A percentile compares a stretch with the other conserved stretches of the same genome.
phyloP scores from a whole-genome alignment of 192 early-diverging fungal species.

The Coemansia sp. region DNA sequence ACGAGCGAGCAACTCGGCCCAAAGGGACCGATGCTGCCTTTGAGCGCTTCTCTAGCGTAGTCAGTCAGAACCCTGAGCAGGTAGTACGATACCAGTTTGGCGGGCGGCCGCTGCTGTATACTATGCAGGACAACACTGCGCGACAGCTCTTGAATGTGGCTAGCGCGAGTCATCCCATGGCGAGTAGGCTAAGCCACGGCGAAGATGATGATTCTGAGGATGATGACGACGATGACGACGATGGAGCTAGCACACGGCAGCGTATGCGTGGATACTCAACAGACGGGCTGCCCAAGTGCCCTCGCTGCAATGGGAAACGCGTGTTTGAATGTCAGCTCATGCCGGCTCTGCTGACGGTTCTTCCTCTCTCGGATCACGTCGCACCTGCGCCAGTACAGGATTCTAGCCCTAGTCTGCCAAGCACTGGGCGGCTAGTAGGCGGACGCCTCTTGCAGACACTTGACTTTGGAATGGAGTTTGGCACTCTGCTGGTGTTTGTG shows the following conservation, averaged over 20 bases:
- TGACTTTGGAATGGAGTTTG: slow-evolving; percentile 88
- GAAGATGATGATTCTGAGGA: slow-evolving; percentile 24
- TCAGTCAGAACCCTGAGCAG: slow-evolving; percentile 78
- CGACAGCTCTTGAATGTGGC: slow-evolving; percentile 31
- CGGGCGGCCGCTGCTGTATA: slow-evolving; percentile 74
- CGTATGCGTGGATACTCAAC: slow-evolving; percentile 29
- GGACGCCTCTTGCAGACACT: slow-evolving; percentile 45
- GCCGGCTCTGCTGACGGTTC: slow-evolving; percentile 78
- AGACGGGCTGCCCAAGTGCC: slow-evolving; percentile 64
- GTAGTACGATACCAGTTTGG: slow-evolving; percentile 80
- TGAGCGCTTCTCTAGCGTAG: slow-evolving; percentile 75
- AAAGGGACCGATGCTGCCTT: slow-evolving; percentile 81
- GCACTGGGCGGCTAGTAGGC: slow-evolving; percentile 23
- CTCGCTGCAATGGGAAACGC: slow-evolving; percentile 66
- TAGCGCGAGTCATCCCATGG: not conserved
- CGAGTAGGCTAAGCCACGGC: slow-evolving; percentile 10
- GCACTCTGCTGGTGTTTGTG: slow-evolving; percentile 81
- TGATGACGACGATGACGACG: slow-evolving; percentile 16
- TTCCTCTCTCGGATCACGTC: slow-evolving; percentile 66
- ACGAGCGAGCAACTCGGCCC: slow-evolving; percentile 75
- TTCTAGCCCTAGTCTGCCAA: not conserved
- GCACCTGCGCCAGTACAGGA: not conserved
- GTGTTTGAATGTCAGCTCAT: slow-evolving; percentile 94
- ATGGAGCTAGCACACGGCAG: slow-evolving; percentile 9
- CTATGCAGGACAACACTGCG: slow-evolving; percentile 59